Percentiles rank a stretch among this genome's conserved stretches.
Conservation (phyloP, 495 filamentous ascomycete genomes). For the Chaetomium cochliodes region DNA sequence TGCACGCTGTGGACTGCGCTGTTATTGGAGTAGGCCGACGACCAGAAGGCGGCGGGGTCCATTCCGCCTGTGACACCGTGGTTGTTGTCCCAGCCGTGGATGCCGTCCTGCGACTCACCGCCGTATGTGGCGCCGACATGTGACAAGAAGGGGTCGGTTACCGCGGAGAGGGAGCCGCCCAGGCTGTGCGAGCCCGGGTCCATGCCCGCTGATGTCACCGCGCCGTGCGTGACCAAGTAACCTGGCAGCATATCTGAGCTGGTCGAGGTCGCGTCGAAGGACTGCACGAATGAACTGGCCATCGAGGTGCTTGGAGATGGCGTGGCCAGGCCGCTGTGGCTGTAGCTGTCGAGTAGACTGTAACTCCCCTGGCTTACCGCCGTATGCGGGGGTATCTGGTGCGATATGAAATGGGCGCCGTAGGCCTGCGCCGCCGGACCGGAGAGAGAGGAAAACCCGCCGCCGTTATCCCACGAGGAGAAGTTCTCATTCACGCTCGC, state of each 20-base stretch:
- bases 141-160: slow-evolving; percentile 30
- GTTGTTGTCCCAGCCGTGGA: slow-evolving; percentile 2
- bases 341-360: slow-evolving; percentile 26
- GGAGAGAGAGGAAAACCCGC: slow-evolving; percentile 19
- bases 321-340: slow-evolving; percentile 32
- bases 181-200: not conserved
- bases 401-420: slow-evolving; percentile 21
- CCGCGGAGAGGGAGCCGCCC: slow-evolving; percentile 18
- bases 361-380: slow-evolving; percentile 6
- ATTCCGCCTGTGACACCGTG: not conserved
- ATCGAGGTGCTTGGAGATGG: slow-evolving; percentile 36
- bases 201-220: slow-evolving; percentile 9
- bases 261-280: slow-evolving; percentile 23
- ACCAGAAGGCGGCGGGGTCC: not conserved
- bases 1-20: not conserved
- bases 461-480: slow-evolving; percentile 37
- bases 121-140: slow-evolving; percentile 15
- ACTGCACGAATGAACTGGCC: slow-evolving; percentile 27
- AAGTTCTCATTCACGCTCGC: slow-evolving; percentile 49
- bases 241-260: slow-evolving; percentile 15
- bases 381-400: not conserved
- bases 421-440: slow-evolving; percentile 19
- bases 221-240: slow-evolving; percentile 19
- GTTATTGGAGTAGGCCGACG: not conserved
- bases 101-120: not conserved